Conservation (phyloP, 345 rosid genomes). For the Brassica incana region DNA sequence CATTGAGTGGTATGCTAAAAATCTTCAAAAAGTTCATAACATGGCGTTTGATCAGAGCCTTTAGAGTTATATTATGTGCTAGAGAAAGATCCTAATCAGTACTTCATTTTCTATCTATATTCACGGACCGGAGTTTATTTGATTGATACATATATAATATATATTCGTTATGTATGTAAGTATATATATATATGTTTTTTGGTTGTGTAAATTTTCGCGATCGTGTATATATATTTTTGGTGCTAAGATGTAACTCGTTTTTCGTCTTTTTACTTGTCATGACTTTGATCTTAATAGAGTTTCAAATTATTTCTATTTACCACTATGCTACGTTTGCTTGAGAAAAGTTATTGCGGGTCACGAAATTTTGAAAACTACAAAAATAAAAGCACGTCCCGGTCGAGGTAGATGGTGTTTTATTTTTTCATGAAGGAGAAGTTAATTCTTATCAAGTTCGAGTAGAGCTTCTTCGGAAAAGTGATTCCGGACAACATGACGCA, state of each 20-base stretch:
- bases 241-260: not conserved
- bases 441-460: no score
- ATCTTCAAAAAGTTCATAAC: conserved; percentile 27
- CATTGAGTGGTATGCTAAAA: conserved; percentile 29
- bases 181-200: conserved; percentile 12
- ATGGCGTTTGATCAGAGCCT: conserved; percentile 23
- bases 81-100: conserved; percentile 2
- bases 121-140: conserved; percentile 19
- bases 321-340: no score
- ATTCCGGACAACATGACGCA: no score
- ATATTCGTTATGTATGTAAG: conserved; percentile 5
- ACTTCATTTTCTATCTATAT: conserved; percentile 14
- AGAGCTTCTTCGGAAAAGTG: no score
- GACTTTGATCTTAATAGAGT: no score
- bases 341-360: no score
- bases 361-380: no score
- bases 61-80: conserved; percentile 4
- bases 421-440: no score
- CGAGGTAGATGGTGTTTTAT: no score
- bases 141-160: conserved; percentile 20
- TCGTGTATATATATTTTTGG: not conserved
- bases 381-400: no score
- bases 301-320: no score
- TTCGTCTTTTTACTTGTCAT: not conserved
- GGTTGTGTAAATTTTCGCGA: conserved; percentile 22